These are phyloP conservation scores for Verbascum thapsus DNA, from an alignment of 257 asterid species.

Conservation along the genomic window DNA sequence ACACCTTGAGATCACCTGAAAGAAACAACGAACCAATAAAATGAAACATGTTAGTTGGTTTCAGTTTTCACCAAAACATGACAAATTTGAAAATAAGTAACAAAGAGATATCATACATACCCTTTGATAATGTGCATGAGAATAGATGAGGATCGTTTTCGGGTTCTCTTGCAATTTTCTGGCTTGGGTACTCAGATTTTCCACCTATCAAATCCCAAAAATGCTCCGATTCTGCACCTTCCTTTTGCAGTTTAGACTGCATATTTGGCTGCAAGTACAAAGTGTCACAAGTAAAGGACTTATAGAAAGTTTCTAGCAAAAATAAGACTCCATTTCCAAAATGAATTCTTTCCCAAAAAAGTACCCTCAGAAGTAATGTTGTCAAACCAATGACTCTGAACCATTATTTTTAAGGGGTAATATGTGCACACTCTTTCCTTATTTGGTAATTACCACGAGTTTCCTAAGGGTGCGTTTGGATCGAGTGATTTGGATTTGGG, in stretches of 20 bases:
- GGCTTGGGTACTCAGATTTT: constrained; percentile 94
- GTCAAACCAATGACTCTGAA: no score
- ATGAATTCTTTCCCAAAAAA: no score
- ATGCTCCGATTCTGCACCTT: constrained; percentile 94
- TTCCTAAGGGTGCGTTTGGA: no score
- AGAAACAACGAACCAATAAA: constrained; percentile 40
- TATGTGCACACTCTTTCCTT: no score
- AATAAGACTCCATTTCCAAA: neutral
- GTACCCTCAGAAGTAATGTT: no score
- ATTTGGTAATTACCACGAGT: no score
- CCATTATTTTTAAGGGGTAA: no score
- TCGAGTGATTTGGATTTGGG: no score
- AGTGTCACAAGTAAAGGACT: constrained; percentile 21
- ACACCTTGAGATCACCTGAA: constrained; percentile 88
- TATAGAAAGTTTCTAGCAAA: neutral
- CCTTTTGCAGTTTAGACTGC: constrained; percentile 87
- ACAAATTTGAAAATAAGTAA: constrained; percentile 20
- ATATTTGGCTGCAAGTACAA: constrained; percentile 72
- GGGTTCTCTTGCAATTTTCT: constrained; percentile 73
- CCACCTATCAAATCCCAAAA: constrained; percentile 97
- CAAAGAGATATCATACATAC: constrained; percentile 43
- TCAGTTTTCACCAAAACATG: no score
- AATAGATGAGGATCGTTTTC: constrained; percentile 92
- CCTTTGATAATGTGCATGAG: constrained; percentile 78
- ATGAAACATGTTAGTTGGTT: constrained; percentile 42